Evolutionary conservation across 1,284 basidiomycete species (phyloP), one percentile per base, ranked within the genome.

Genomic region (Microbotryum violaceum): DNA sequence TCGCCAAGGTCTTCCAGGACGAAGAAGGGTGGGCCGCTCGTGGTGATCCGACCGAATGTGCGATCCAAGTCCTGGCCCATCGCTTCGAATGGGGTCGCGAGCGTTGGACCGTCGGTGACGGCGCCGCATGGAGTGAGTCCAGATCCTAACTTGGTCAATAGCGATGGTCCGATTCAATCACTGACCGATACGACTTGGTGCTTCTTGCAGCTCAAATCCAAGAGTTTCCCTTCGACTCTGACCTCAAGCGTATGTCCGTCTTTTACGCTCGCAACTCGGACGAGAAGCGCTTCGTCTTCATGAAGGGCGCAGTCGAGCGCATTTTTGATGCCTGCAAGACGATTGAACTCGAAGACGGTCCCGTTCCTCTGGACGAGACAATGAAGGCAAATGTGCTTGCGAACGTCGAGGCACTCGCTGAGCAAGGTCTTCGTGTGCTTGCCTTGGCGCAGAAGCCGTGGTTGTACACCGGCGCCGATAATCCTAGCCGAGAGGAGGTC

Each of bases 291-390:
- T 57, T 79, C 31, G 73, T 78, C 33, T 73, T 81, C 64, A 79
- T 81, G 70, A 86, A 86, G 73, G 84, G 84, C 23, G 84, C 84
- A 29, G 82, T 83, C 60, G 84, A 85, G 73, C 79, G 83, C 12
- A 77, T 85, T 18, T 74, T 85, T 42, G 81, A 82, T 42, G 73
- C 78, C 25, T 83, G 83, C 70, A 73, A 71, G 25, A 57, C 68
- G 6, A 74, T 79, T 16, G 75, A 75, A 31, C 70, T 74, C 44
- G 73, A 73, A 27, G 62, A 64, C 1, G 71, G 71, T 7, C 64
- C 66, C 6, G 65, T 69, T 20, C 57, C 64, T 3, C 64, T 78
- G 62, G 70, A 70, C 46, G 75, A 77, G 9, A 72, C 68, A n/a
- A 68, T 76, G 53, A 77, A 77, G 60, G 77, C 77, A 23, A 68